Base-by-base conservation (phyloP, 768 basidiomycete species). In the Lactarius deliciosus region DNA sequence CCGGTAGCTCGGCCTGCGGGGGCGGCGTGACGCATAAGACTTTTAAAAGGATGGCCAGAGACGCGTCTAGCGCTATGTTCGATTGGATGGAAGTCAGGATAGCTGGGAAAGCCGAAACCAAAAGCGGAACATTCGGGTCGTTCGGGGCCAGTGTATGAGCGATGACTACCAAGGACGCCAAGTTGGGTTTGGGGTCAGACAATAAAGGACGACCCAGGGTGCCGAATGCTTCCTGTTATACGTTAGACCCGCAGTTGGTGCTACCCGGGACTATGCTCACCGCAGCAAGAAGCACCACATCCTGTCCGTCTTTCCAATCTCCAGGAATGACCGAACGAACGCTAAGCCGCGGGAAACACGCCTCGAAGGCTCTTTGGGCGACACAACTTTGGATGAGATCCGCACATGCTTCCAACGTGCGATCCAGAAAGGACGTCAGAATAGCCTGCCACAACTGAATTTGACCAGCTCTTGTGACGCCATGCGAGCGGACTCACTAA, bases 41-140 rank as follows among this genome's bases (percentile, higher is more conserved):
- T 43, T 72, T 73, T 4, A 89, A 74, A 9, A 91, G 80, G 57
- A 89, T 70, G 16, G 85, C 80, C n/a, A 91, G 75, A 1, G 83
- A 76, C 71, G 88, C 86, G 69, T 89, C 88, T 22, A 90, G 73
- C 3, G 81, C 78, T 34, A 76, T 70, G 69, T 85, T 86, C 7
- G 81, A 74, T 71, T 86, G 84, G 25, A 92, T 73, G 2, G 83
- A 83, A 16, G 79, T 73, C 30, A 87, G 66, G 20, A 88, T 68
- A 5, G 81, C 68, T 0, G 79, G 81, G n/a, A 80, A 71, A 34
- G 85, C 62, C 34, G 77, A 64, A 3, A 72, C 61, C n/a, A 70
- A 57, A 66, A 67, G 43, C 16, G 71, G 38, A n/a, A 60, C 18
- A 5, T 53, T 59, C 40, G 18, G 38, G 16, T 43, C 11, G 20